Base-by-base conservation (phyloP, 1,284 basidiomycete species). In the Microbotryum intermedium region DNA sequence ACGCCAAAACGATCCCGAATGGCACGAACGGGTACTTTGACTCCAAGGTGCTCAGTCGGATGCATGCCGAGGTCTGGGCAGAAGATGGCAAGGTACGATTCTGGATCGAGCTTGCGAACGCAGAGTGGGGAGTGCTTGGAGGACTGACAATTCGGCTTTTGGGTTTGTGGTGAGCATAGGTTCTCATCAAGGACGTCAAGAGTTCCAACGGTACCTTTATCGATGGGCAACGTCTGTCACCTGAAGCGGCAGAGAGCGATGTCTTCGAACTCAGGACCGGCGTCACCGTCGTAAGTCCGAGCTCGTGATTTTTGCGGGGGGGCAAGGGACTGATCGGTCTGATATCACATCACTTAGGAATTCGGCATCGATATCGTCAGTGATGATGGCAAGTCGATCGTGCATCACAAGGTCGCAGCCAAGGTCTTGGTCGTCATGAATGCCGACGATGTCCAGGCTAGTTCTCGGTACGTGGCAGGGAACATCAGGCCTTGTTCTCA, bases 341-440 rank as follows among this genome's bases (percentile, higher is more conserved):
- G 28, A 49, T 16, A 16, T 39, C 18, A 11, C 4, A 42, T 25
- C 58, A 0, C 1, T 26, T 71, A 91, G 89, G 93, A 97, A 83
- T 97, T 97, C 73, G 93, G 94, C 62, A 98, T 98, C 74, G 95
- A 98, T 77, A 98, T 98, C 65, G 88, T 97, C 59, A 90, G 90
- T 63, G 94, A 99, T 73, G 95, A 98, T 78, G 97, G 95, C 80
- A 91, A 92, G 77, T 92, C 91, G 0, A 92, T 97, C 65, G 86
- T 98, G 52, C 94, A 98, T 76, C 93, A 97, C 79, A 97, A 97
- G 75, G 95, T 98, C 45, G 90, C 94, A 11, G 91, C 92, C 16
- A 88, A 90, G 48, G 90, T 92, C 39, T 84, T 91, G 61, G 89
- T 93, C 68, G 84, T 95, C 10, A 84, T 94, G 71, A 84, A 81